phyloP scores from a whole-genome alignment of 164 flowering plant genomes.

The Houttuynia cordata region DNA sequence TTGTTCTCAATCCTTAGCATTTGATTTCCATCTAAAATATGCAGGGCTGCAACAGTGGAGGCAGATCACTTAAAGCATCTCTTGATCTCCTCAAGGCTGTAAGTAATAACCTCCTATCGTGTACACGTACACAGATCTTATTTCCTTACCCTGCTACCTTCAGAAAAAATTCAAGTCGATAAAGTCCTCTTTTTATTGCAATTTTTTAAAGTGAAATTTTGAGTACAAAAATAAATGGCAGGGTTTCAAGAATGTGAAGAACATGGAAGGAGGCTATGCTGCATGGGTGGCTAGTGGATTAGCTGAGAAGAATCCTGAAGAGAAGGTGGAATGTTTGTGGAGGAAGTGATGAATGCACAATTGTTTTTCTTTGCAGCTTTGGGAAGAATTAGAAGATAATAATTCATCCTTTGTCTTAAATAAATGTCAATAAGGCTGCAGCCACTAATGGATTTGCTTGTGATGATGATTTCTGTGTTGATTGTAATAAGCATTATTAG shows the following conservation, averaged over 20 bases:
- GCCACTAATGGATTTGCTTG: too few species aligned
- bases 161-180: too few species aligned
- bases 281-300: conserved; percentile 59
- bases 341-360: background rate
- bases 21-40: background rate
- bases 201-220: too few species aligned
- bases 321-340: conserved; percentile 4
- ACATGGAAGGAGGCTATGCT: conserved; percentile 79
- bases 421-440: too few species aligned
- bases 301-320: conserved; percentile 24
- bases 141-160: background rate
- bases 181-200: background rate
- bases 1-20: too few species aligned
- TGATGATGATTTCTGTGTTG: too few species aligned
- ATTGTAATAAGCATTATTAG: too few species aligned
- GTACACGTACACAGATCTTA: too few species aligned
- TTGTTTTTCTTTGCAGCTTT: background rate
- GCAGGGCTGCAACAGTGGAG: conserved; percentile 79
- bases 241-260: conserved; percentile 57
- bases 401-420: background rate
- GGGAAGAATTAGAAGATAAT: too few species aligned
- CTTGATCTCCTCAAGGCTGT: conserved; percentile 49
- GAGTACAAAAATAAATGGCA: too few species aligned
- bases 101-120: conserved; percentile 12
- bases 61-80: conserved; percentile 50